Conservation (phyloP, 768 basidiomycete genomes). For the Hygrocybe coccinea region DNA sequence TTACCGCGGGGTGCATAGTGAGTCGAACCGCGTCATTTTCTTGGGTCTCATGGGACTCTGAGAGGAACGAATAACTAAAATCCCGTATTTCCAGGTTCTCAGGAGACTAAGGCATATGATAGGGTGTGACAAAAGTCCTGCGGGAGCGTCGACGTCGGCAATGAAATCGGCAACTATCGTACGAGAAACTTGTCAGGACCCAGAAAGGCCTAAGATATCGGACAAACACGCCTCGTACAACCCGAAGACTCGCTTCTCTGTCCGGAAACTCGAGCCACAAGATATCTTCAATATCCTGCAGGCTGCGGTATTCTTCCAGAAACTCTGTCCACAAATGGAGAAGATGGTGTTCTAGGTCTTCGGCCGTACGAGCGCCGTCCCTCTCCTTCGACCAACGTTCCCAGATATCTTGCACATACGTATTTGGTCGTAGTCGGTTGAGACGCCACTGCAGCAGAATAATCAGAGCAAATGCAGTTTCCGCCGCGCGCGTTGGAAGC, state of each 20-base stretch:
- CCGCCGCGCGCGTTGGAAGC: slow-evolving; percentile 13
- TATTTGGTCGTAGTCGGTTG: slow-evolving; percentile 15
- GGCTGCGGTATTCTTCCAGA: slow-evolving; percentile 36
- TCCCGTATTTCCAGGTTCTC: slow-evolving; percentile 38
- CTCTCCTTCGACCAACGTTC: slow-evolving; percentile 38
- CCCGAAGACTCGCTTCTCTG: slow-evolving; percentile 18
- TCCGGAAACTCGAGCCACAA: slow-evolving; percentile 46
- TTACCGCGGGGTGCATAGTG: slow-evolving; percentile 45
- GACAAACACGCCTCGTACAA: slow-evolving; percentile 29
- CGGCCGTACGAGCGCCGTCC: slow-evolving; percentile 1
- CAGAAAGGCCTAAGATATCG: neutral
- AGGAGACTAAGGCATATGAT: slow-evolving; percentile 36
- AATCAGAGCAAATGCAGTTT: slow-evolving; percentile 28
- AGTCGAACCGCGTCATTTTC: slow-evolving; percentile 29
- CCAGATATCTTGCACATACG: slow-evolving; percentile 34
- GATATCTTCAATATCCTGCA: slow-evolving; percentile 41
- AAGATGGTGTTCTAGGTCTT: slow-evolving; percentile 31
- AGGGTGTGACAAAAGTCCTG: slow-evolving; percentile 37
- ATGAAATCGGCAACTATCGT: slow-evolving; percentile 43
- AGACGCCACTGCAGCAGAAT: slow-evolving; percentile 34
- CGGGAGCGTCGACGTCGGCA: slow-evolving; percentile 27
- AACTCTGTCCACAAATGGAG: slow-evolving; percentile 39
- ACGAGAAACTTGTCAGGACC: neutral
- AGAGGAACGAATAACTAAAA: neutral
- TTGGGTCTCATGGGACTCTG: neutral